Evolutionary conservation across 2,329 filamentous ascomycete genomes (phyloP).

Genomic region (Colletotrichum australisinense): DNA sequence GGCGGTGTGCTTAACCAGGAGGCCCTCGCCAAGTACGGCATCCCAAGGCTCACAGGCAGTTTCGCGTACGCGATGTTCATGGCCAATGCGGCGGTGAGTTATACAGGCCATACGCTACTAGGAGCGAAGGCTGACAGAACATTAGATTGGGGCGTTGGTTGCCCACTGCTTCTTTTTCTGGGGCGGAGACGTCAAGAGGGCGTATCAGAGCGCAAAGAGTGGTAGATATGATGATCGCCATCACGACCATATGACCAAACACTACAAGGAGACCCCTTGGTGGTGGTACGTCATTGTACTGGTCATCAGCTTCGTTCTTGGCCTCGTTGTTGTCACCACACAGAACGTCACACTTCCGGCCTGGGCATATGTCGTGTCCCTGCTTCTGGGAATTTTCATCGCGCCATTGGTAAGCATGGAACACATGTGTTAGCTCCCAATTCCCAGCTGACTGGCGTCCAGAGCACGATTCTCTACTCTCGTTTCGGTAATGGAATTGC

Average conservation of each 20-base stretch:
- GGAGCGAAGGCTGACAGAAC: constrained; percentile 17
- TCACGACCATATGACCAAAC: constrained; percentile 61
- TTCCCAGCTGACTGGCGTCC: constrained; percentile 11
- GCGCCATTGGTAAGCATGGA: constrained; percentile 58
- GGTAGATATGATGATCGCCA: constrained; percentile 61
- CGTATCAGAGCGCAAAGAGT: constrained; percentile 58
- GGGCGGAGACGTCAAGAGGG: constrained; percentile 60
- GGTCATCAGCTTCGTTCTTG: constrained; percentile 56
- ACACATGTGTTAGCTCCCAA: background rate
- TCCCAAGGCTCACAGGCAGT: constrained; percentile 58
- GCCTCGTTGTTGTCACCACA: constrained; percentile 57
- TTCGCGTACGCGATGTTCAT: constrained; percentile 67
- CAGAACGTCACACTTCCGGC: constrained; percentile 58
- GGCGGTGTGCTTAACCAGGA: constrained; percentile 54
- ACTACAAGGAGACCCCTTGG: constrained; percentile 63
- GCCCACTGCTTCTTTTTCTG: constrained; percentile 65
- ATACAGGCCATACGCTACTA: background rate
- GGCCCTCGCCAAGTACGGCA: constrained; percentile 54
- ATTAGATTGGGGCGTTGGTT: constrained; percentile 66
- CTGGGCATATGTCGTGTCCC: constrained; percentile 60
- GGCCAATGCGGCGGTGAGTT: constrained; percentile 65
- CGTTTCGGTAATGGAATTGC: constrained; percentile 68
- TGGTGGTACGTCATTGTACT: constrained; percentile 60
- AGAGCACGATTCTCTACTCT: constrained; percentile 64
- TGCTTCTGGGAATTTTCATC: constrained; percentile 58